A percentile compares a stretch with the other conserved stretches of the same genome.
phyloP scores from a whole-genome alignment of 768 basidiomycete species.

The Boletus vinaceobasis region DNA sequence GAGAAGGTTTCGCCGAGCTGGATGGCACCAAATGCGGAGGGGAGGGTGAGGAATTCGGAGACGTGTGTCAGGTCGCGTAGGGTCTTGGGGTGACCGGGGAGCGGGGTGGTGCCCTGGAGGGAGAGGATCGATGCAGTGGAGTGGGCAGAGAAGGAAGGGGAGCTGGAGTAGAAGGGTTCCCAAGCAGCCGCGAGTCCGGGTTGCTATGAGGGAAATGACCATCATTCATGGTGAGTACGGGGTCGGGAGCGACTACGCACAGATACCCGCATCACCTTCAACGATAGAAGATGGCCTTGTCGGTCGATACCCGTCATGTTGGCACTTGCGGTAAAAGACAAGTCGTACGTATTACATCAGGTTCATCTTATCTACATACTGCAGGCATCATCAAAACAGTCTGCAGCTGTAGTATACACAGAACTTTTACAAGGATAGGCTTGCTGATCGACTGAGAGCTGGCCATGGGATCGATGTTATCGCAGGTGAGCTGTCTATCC shows the following conservation, averaged over 20 bases:
- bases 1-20: slow-evolving; percentile 89
- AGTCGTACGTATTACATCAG: no score
- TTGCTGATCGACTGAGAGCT: no score
- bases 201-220: slow-evolving; percentile 42
- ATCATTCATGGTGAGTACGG: slow-evolving; percentile 1
- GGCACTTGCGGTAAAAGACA: not conserved
- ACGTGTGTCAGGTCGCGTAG: slow-evolving; percentile 77
- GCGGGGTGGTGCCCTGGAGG: slow-evolving; percentile 66
- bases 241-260: slow-evolving; percentile 45
- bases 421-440: no score
- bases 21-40: slow-evolving; percentile 80
- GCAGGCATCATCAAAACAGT: no score
- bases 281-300: slow-evolving; percentile 62
- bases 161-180: slow-evolving; percentile 86
- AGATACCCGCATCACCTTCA: slow-evolving; percentile 87
- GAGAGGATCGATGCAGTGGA: slow-evolving; percentile 77
- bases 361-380: no score
- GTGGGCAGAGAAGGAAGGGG: slow-evolving; percentile 76
- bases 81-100: slow-evolving; percentile 78
- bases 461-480: no score
- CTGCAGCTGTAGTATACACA: no score
- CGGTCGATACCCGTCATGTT: slow-evolving; percentile 41
- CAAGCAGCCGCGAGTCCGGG: slow-evolving; percentile 73
- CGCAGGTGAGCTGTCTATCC: no score
- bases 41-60: slow-evolving; percentile 76